Evolutionary conservation across 2,329 filamentous ascomycete genomes (phyloP).

Genomic region (Periconia digitata): DNA sequence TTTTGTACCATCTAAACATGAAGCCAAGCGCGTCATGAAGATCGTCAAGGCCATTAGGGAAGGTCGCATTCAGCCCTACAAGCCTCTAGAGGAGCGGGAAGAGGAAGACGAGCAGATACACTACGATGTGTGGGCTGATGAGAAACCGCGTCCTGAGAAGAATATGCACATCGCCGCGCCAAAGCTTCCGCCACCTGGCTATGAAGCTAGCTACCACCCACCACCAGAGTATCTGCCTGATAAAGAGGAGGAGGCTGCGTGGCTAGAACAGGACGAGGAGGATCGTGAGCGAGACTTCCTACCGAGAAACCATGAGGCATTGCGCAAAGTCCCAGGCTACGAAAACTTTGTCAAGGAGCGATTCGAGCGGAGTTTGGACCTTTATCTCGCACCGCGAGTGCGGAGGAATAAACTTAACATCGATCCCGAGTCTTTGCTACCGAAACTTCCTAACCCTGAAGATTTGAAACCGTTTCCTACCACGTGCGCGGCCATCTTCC

Average conservation of each 20-base stretch:
- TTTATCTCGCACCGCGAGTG: slow-evolving; percentile 91
- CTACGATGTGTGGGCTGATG: slow-evolving; percentile 95
- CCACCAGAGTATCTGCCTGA: slow-evolving; percentile 91
- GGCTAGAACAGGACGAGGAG: slow-evolving; percentile 85
- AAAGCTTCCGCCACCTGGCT: slow-evolving; percentile 88
- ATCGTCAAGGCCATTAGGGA: slow-evolving; percentile 94
- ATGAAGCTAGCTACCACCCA: slow-evolving; percentile 95
- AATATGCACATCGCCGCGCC: slow-evolving; percentile 94
- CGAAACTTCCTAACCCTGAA: slow-evolving; percentile 89
- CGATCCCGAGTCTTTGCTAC: slow-evolving; percentile 87
- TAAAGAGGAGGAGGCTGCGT: slow-evolving; percentile 77
- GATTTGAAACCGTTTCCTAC: slow-evolving; percentile 96
- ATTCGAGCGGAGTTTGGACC: slow-evolving; percentile 91
- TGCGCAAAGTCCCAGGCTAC: slow-evolving; percentile 92
- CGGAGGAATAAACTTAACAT: slow-evolving; percentile 95
- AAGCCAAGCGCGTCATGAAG: slow-evolving; percentile 95
- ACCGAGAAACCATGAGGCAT: slow-evolving; percentile 76
- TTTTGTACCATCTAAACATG: slow-evolving; percentile 95
- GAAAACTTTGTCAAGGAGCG: slow-evolving; percentile 89
- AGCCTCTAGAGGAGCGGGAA: slow-evolving; percentile 71
- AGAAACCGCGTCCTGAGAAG: slow-evolving; percentile 78
- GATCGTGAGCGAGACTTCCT: slow-evolving; percentile 89
- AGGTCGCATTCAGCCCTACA: slow-evolving; percentile 90
- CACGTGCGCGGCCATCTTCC: slow-evolving; percentile 81
- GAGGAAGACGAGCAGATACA: slow-evolving; percentile 71